Evolutionary conservation across 352 stramenopile genomes (phyloP).

Genomic region (Globisporangium nagaii): DNA sequence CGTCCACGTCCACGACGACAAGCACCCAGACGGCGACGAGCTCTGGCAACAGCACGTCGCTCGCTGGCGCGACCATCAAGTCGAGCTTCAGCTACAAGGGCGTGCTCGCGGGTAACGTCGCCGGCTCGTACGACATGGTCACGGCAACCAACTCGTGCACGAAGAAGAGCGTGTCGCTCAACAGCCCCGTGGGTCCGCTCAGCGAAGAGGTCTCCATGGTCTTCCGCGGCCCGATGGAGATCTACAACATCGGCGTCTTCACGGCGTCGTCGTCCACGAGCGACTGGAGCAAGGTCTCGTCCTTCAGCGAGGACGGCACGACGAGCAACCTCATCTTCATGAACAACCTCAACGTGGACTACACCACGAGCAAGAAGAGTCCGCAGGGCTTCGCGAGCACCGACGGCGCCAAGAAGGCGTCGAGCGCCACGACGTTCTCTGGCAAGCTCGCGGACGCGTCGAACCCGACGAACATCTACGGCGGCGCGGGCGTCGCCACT

Average conservation of each 20-base stretch:
- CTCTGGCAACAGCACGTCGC: slow-evolving; percentile 14
- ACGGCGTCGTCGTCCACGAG: slow-evolving; percentile 7
- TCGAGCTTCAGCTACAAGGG: slow-evolving; percentile 44
- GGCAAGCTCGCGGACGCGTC: slow-evolving; percentile 47
- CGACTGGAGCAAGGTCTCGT: slow-evolving; percentile 43
- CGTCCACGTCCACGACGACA: neutral
- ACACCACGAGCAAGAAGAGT: slow-evolving; percentile 31
- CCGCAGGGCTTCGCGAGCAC: slow-evolving; percentile 38
- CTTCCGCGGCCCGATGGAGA: slow-evolving; percentile 55
- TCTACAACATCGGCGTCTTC: slow-evolving; percentile 60
- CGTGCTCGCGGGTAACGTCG: slow-evolving; percentile 27
- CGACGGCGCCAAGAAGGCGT: slow-evolving; percentile 23
- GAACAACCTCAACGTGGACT: slow-evolving; percentile 61
- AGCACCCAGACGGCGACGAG: neutral
- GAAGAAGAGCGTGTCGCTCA: slow-evolving; percentile 26
- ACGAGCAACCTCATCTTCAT: slow-evolving; percentile 55
- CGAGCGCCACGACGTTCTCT: slow-evolving; percentile 31
- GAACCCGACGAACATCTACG: slow-evolving; percentile 28
- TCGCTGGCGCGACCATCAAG: slow-evolving; percentile 36
- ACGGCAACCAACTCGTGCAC: slow-evolving; percentile 26
- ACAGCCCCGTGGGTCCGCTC: slow-evolving; percentile 34
- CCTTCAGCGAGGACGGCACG: slow-evolving; percentile 24
- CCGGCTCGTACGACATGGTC: slow-evolving; percentile 40
- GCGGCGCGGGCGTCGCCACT: slow-evolving; percentile 48
- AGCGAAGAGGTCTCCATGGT: slow-evolving; percentile 53